Conservation (phyloP, 2,329 filamentous ascomycete species). For the Exophiala lecanii-corni region DNA sequence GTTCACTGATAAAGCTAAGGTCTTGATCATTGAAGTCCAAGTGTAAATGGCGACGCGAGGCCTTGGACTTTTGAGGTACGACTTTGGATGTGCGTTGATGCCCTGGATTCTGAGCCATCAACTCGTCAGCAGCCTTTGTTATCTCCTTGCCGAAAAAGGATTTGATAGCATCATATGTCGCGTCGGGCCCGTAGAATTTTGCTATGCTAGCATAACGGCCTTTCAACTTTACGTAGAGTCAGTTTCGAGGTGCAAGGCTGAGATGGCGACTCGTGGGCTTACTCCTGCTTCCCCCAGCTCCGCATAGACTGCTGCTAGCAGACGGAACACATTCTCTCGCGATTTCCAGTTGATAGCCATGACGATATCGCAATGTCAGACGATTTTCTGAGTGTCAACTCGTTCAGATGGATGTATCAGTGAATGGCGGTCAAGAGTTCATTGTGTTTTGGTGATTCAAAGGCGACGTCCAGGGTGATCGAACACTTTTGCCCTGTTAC, state of each 20-base stretch:
- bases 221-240: constrained; percentile 14
- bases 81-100: constrained; percentile 6
- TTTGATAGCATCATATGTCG: constrained; percentile 15
- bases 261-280: no score
- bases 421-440: no score
- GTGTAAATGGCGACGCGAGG: constrained; percentile 4
- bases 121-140: constrained; percentile 10
- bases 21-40: constrained; percentile 20
- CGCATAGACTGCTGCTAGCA: constrained; percentile 17
- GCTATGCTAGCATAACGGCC: constrained; percentile 16
- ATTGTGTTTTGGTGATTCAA: no score
- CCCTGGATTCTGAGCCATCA: constrained; percentile 4
- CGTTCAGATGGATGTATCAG: no score
- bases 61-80: constrained; percentile 1
- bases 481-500: no score
- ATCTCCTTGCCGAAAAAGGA: constrained; percentile 19
- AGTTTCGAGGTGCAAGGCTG: no score
- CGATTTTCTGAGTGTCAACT: no score
- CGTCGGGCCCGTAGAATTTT: constrained; percentile 15
- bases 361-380: no score
- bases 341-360: constrained; percentile 18
- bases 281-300: constrained; percentile 19
- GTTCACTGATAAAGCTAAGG: constrained; percentile 13
- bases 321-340: constrained; percentile 12
- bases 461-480: no score